Conservation (phyloP, 2,329 filamentous ascomycete genomes). For the Ophiostoma triangulosporum region DNA sequence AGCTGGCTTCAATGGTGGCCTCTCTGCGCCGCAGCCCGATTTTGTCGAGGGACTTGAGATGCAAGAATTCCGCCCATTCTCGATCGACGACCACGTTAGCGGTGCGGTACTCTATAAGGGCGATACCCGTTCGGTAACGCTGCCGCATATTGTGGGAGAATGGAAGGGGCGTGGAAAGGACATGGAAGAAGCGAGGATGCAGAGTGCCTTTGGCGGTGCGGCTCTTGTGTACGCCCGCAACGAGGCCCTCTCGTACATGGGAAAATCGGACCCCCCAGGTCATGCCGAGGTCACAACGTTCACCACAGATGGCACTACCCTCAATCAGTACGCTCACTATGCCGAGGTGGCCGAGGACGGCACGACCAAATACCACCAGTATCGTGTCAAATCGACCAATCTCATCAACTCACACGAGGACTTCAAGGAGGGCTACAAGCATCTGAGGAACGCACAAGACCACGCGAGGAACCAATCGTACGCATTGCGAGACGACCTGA, state of each 20-base stretch:
- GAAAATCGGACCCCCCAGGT: conserved; percentile 11
- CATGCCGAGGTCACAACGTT: conserved; percentile 18
- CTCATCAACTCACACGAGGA: conserved; percentile 6
- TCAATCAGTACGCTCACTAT: conserved; percentile 20
- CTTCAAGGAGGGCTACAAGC: conserved; percentile 4
- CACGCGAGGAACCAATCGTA: conserved; percentile 7
- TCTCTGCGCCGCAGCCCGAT: conserved; percentile 19
- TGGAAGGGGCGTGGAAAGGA: conserved; percentile 12
- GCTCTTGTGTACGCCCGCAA: conserved; percentile 18
- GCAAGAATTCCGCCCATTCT: conserved; percentile 9
- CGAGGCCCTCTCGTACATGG: conserved; percentile 15
- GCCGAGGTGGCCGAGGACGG: conserved; percentile 4
- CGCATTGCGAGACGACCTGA: conserved; percentile 6
- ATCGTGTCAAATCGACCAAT: conserved; percentile 11
- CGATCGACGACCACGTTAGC: conserved; percentile 7
- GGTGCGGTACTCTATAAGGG: conserved; percentile 15
- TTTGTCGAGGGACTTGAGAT: conserved; percentile 17
- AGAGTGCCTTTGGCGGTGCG: conserved; percentile 3
- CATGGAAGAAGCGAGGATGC: conserved; percentile 9
- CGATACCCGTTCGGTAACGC: conserved; percentile 12
- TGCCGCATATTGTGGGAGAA: conserved; percentile 20
- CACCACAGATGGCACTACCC: conserved; percentile 16
- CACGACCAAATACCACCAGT: conserved; percentile 15
- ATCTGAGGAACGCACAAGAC: conserved; percentile 8
- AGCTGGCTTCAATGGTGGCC: conserved; percentile 17